Conservation (phyloP, 2,329 filamentous ascomycete genomes). For the Coniella vitis region DNA sequence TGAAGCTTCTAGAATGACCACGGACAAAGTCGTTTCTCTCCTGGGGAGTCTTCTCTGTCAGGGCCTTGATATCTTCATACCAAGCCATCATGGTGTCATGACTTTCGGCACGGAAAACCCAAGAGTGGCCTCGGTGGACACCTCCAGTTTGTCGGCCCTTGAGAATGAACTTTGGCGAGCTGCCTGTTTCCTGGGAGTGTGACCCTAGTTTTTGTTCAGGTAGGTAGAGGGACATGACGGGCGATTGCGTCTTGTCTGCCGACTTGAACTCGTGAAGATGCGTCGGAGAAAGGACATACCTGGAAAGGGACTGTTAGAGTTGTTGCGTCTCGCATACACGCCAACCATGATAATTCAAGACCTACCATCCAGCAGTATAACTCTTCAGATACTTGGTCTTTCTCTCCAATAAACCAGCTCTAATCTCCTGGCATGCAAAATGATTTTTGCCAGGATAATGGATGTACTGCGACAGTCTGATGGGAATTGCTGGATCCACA, state of each 20-base stretch:
- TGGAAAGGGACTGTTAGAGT: conserved; percentile 28
- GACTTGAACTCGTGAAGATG: conserved; percentile 99
- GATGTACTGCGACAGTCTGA: conserved; percentile 74
- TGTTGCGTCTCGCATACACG: not conserved
- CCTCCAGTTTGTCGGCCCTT: conserved; percentile 90
- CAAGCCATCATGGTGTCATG: conserved; percentile 96
- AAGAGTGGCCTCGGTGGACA: conserved; percentile 77
- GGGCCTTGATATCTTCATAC: conserved; percentile 84
- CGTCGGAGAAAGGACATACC: conserved; percentile 93
- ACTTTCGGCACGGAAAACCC: conserved; percentile 65
- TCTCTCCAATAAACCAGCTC: conserved; percentile 85
- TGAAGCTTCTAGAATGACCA: conserved; percentile 71
- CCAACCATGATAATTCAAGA: not conserved
- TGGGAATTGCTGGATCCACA: conserved; percentile 73
- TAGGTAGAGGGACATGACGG: conserved; percentile 93
- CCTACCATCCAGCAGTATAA: conserved; percentile 89
- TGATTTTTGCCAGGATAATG: conserved; percentile 88
- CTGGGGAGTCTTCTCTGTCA: conserved; percentile 84
- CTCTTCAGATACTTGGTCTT: conserved; percentile 99
- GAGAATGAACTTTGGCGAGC: conserved; percentile 95
- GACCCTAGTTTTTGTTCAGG: conserved; percentile 93
- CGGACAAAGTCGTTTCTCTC: conserved; percentile 84
- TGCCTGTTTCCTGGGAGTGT: conserved; percentile 73
- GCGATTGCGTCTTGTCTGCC: conserved; percentile 84
- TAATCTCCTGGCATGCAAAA: conserved; percentile 72